Conservation (phyloP, 208 protist genomes). For the Spongospora subterranea region DNA sequence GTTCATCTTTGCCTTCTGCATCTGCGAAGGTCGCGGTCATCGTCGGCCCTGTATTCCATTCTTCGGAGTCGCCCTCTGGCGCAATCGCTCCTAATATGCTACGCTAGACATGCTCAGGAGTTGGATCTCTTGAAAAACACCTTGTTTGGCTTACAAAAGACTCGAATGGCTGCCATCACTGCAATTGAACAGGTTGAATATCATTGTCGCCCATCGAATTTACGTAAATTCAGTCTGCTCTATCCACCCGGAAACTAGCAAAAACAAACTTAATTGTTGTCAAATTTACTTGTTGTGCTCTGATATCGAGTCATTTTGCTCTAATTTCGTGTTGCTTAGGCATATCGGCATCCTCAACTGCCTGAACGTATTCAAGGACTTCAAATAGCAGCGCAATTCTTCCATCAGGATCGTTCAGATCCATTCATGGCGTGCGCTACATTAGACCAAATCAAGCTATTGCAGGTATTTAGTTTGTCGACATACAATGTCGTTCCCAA, state of each 20-base stretch:
- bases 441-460: not conserved
- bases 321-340: not conserved
- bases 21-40: not conserved
- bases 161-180: not conserved
- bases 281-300: no score
- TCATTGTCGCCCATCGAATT: no score
- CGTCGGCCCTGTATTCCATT: not conserved
- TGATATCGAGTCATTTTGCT: not conserved
- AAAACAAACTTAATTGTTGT: no score
- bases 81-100: not conserved
- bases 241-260: no score
- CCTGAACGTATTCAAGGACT: not conserved
- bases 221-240: no score
- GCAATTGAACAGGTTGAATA: constrained; percentile 2
- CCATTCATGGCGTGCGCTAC: not conserved
- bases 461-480: not conserved
- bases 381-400: constrained; percentile 17
- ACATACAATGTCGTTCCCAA: not conserved
- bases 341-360: not conserved
- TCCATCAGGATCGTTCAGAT: not conserved
- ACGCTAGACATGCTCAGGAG: not conserved
- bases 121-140: constrained; percentile 6
- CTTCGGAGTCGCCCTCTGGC: constrained; percentile 33
- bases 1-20: constrained; percentile 41
- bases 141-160: not conserved